phyloP scores from a whole-genome alignment of 345 rosid genomes.

The Xanthoceras sorbifolium region DNA sequence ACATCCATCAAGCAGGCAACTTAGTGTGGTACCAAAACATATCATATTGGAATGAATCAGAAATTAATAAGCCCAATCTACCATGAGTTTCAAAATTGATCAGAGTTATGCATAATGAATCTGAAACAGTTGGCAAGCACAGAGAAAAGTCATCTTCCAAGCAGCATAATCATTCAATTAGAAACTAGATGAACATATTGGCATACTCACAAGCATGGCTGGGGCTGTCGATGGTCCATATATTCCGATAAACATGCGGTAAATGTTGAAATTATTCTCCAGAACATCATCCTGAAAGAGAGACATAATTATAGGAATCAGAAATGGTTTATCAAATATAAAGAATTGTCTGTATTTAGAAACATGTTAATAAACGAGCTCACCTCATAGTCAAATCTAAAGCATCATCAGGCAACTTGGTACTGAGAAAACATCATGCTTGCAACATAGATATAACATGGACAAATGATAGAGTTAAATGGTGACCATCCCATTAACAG shows the following conservation, averaged over 20 bases:
- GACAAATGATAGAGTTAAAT: slow-evolving; percentile 22
- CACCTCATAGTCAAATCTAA: slow-evolving; percentile 91
- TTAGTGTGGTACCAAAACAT: background rate
- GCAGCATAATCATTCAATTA: background rate
- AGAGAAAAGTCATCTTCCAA: background rate
- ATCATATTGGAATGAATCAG: background rate
- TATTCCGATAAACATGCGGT: slow-evolving; percentile 79
- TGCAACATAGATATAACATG: slow-evolving; percentile 18
- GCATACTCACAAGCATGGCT: slow-evolving; percentile 59
- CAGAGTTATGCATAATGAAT: background rate
- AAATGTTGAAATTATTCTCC: slow-evolving; percentile 74
- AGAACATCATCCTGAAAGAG: slow-evolving; percentile 72
- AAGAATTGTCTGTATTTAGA: background rate
- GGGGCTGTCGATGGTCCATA: slow-evolving; percentile 76
- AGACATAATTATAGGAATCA: slow-evolving; percentile 17
- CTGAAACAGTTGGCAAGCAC: background rate
- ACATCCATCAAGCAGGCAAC: background rate
- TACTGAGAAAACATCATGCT: slow-evolving; percentile 27
- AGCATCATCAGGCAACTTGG: slow-evolving; percentile 21
- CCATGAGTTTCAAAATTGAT: background rate
- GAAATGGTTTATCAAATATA: background rate
- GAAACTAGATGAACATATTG: background rate
- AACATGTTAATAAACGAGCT: slow-evolving; percentile 11
- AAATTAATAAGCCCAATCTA: background rate
- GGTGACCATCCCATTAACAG: slow-evolving; percentile 12